Evolutionary conservation across 768 basidiomycete genomes (phyloP), one percentile per base, ranked within the genome.

Genomic region (Panus rudis): DNA sequence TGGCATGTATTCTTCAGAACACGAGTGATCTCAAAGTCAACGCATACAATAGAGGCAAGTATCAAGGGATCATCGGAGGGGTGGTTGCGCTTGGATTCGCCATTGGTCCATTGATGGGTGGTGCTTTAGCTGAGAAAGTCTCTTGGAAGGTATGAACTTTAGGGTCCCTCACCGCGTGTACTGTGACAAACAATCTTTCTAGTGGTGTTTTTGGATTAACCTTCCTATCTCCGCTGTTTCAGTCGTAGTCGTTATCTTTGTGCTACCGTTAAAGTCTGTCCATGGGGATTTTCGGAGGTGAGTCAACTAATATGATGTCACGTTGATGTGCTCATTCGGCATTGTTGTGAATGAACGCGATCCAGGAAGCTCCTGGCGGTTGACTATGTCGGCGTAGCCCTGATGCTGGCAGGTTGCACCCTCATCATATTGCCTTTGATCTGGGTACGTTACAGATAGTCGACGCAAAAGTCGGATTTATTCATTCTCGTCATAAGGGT

Each of bases 201-300:
- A 80, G 76, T 85, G 84, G 83, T 84, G 81, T 55, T 84, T 84
- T 58, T 85, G 82, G 78, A 69, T 86, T 37, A 80, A 75, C 19
- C 65, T 86, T 1, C 84, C 84, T 0, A 53, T 81, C 2, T 76
- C 81, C 0, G 58, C 73, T 11, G 52, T 63, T 28, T 71, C 79
- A 0, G 71, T 81, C 19, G 59, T 68, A 16, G 72, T 80, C 13
- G 76, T 86, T 3, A 52, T 73, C 14, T 74, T 82, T 46, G 61
- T 83, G 8, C 67, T 89, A 0, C 86, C 86, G 0, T 64, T 86
- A n/a, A 81, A 81, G 46, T 68, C 73, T 3, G 83, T 87, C 6
- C 64, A 70, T 11, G 86, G 85, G 1, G 64, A 76, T 44, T 70
- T 79, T 16, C 70, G 68, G 56, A 62, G 63, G 78, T 76, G 42